Evolutionary conservation across 257 asterid species (phyloP), one percentile per base, ranked within the genome.

Genomic region (Jasminum sambac): DNA sequence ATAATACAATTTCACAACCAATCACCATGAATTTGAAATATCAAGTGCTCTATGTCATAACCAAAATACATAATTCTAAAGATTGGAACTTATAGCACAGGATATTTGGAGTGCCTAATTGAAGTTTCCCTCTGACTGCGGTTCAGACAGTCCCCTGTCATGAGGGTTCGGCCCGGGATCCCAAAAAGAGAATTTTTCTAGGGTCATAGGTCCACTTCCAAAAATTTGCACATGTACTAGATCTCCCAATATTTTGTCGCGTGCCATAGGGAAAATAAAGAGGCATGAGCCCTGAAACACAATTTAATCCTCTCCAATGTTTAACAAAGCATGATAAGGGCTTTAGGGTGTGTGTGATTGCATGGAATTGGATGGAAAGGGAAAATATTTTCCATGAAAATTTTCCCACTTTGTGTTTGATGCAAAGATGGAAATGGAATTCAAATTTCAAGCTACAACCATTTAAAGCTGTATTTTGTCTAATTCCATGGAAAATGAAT

Each of bases 1-100:
- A 55, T 13, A 21, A 55, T 8, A 19, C 2, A 55, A 55, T 13
- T 55, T 55, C 10, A 38, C 12, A 65, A 64, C 70, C 69, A 74
- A 74, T 41, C 72, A 24, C 6, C 30, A 62, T 42, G 23, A 38
- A 40, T 69, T 40, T 42, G 68, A 43, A 71, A 64, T 8, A 67
- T 50, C 57, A 76, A 57, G 52, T 11, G 44, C 66, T 69, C 62
- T 10, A 21, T 55, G 62, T 55, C 21, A 55, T 21, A 10, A 13
- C 16, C 16, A 11, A 21, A 23, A 55, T 55, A 55, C 3, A 13
- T 4, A 23, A 8, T 23, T 14, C 62, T 4, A 55, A 4, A 55
- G 62, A 55, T 11, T 24, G 62, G 62, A 55, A 19, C 34, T 55
- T 55, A 11, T 40, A 40, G 12, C 12, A 40, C 4, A 14, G 58